Evolutionary conservation across 495 filamentous ascomycete species (phyloP).

Genomic region (Mytilinidion resinicola): DNA sequence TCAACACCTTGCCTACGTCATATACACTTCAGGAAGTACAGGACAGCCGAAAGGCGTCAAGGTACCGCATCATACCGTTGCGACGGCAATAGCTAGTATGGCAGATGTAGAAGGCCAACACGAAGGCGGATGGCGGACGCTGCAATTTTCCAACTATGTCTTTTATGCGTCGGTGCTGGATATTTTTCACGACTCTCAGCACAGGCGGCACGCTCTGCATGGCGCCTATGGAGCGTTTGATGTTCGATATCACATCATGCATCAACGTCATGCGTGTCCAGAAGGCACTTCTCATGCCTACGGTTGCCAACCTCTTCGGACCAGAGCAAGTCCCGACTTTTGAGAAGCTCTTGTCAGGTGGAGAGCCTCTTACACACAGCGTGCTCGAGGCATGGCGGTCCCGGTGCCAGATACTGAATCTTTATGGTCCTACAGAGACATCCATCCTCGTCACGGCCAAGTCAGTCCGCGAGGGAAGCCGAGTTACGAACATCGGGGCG

Average conservation of each 20-base stretch:
- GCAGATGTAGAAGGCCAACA: conserved; percentile 12
- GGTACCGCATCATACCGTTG: conserved; percentile 19
- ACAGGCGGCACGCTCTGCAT: conserved; percentile 39
- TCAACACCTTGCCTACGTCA: conserved; percentile 18
- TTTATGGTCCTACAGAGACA: conserved; percentile 19
- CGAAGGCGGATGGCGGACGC: conserved; percentile 11
- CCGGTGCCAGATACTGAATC: not conserved
- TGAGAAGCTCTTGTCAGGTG: conserved; percentile 15
- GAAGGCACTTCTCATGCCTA: conserved; percentile 25
- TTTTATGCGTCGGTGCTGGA: conserved; percentile 23
- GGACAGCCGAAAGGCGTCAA: conserved; percentile 25
- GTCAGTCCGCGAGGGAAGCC: conserved; percentile 3
- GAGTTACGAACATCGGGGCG: conserved; percentile 12
- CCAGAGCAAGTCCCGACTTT: conserved; percentile 14
- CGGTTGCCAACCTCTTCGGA: conserved; percentile 17
- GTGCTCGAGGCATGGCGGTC: not conserved
- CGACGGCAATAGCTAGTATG: conserved; percentile 9
- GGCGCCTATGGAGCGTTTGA: conserved; percentile 33
- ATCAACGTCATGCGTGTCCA: conserved; percentile 28
- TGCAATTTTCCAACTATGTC: conserved; percentile 25
- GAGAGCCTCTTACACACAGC: conserved; percentile 9
- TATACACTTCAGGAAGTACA: conserved; percentile 27
- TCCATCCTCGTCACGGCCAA: conserved; percentile 4
- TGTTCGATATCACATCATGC: conserved; percentile 24
- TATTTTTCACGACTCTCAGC: conserved; percentile 17